Evolutionary conservation across 495 filamentous ascomycete species (phyloP), one percentile per base, ranked within the genome.

Genomic region (Choiromyces venosus): DNA sequence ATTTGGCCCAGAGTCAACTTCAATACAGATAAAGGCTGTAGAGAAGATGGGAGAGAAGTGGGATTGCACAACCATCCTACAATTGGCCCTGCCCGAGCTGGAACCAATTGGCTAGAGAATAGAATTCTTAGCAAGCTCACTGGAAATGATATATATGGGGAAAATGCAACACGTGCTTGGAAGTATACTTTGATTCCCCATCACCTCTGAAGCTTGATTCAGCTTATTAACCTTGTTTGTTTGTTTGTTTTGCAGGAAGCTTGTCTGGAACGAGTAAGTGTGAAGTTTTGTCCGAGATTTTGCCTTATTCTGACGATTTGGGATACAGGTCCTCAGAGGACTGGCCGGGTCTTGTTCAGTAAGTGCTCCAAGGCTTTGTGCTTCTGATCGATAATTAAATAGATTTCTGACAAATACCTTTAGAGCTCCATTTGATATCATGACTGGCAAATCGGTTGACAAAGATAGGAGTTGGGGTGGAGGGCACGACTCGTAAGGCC

Each of bases 281-380:
- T 18, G 33, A 69, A 39, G 36, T 25, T 19, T 4, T 14, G 19
- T 6, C 2, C 19, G 29, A 40, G 18, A 35, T 8, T 19, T 40
- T 12, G 39, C 16, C 46, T 40, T 46, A 65, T 67, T 69, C 37
- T 61, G n/a, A 39, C 37, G 42, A 64, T 33, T 65, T 37, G 36
- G 33, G 10, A 35, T 19, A 68, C 52, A 80, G 78, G 70, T 81
- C 75, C 65, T 29, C 67, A n/a, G 80, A 81, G 68, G 73, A 79
- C 71, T 81, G 80, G 80, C 80, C 80, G 29, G 80, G 80, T 29
- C 69, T 81, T 65, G 73, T 79, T 67, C 79, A 81, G 79, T 81
- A 76, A 66, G 79, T 71, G 37, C 14, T 21, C 18, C 39, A 40
- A 9, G 21, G 67, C 37, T 33, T 3, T 44, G 67, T 65, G 42